Evolutionary conservation across 2,329 filamentous ascomycete genomes (phyloP).

Genomic region (Ophiocordyceps camponoti-floridani): DNA sequence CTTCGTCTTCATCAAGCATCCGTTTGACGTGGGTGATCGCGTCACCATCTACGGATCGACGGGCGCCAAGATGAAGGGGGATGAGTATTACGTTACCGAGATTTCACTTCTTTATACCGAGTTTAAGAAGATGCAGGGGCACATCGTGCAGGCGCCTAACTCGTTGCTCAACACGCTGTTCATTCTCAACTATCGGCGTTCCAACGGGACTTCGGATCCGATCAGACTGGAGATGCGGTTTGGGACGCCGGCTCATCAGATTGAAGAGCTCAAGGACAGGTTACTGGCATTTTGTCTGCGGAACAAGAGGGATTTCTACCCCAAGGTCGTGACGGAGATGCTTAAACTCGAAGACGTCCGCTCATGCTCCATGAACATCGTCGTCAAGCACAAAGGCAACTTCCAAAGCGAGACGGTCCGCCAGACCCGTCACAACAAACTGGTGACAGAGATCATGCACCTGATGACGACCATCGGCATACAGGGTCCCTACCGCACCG

Average conservation of each 20-base stretch:
- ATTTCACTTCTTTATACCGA: conserved; percentile 88
- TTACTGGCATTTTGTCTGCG: conserved; percentile 68
- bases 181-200: conserved; percentile 86
- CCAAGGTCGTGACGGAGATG: conserved; percentile 74
- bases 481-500: conserved; percentile 47
- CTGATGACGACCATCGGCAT: conserved; percentile 72
- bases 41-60: conserved; percentile 85
- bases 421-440: conserved; percentile 80
- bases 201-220: conserved; percentile 73
- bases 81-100: conserved; percentile 93
- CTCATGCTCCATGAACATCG: conserved; percentile 72
- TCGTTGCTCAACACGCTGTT: conserved; percentile 84
- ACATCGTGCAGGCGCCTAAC: conserved; percentile 91
- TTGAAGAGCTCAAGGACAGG: conserved; percentile 62
- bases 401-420: conserved; percentile 91
- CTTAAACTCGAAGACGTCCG: conserved; percentile 66
- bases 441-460: conserved; percentile 80
- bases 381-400: conserved; percentile 96
- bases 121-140: conserved; percentile 97
- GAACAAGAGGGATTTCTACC: conserved; percentile 81
- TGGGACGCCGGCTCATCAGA: conserved; percentile 66
- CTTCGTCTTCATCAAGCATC: conserved; percentile 94
- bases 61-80: conserved; percentile 57
- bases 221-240: conserved; percentile 75
- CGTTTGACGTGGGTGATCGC: conserved; percentile 88